These are phyloP conservation scores for Termitomyces sp. DNA, from an alignment of 768 basidiomycete species.

Conservation along the genomic window DNA sequence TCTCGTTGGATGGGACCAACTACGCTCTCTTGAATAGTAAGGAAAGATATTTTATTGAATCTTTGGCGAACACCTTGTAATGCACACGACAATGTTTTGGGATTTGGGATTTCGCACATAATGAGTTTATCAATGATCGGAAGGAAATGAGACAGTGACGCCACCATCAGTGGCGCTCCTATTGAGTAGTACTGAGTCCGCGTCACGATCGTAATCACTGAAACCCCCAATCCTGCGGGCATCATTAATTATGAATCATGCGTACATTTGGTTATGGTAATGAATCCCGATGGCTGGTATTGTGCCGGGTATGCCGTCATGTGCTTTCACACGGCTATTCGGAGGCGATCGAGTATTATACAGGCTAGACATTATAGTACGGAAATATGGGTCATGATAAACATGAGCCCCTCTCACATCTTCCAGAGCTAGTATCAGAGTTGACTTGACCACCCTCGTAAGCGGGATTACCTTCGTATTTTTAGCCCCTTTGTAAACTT, in stretches of 20 bases:
- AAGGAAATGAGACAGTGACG: constrained; percentile 7
- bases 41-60: neutral
- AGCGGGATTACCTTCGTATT: neutral
- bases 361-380: constrained; percentile 1
- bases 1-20: neutral
- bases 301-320: neutral
- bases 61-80: neutral
- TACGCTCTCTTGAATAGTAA: no score
- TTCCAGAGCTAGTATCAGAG: neutral
- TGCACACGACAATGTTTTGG: neutral
- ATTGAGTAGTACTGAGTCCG: constrained; percentile 1
- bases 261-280: neutral
- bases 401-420: neutral
- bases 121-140: neutral
- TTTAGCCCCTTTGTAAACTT: neutral
- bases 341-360: constrained; percentile 1
- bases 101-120: neutral
- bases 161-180: constrained; percentile 10
- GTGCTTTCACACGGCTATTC: neutral
- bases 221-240: neutral
- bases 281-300: neutral
- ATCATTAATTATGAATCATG: neutral
- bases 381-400: neutral
- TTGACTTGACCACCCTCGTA: neutral
- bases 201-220: constrained; percentile 1